phyloP scores from a whole-genome alignment of 331 rosid species.

The Spiraea crenata region DNA sequence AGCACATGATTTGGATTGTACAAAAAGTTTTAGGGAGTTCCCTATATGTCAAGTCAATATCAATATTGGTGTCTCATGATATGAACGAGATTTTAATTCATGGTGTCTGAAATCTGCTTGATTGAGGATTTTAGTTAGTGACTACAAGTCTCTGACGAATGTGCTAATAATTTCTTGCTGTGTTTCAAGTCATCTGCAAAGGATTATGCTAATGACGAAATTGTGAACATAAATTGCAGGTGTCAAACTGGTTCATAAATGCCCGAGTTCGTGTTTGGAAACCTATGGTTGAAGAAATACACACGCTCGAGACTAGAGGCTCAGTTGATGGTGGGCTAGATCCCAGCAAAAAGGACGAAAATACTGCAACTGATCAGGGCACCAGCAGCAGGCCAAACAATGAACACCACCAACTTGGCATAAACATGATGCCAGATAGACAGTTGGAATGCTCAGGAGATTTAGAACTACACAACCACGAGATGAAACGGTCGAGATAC shows the following conservation, averaged over 20 bases:
- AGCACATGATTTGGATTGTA: no score
- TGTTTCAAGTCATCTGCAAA: background rate
- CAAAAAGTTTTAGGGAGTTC: no score
- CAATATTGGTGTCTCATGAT: no score
- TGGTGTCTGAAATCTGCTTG: no score
- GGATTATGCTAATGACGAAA: background rate
- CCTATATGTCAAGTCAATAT: no score
- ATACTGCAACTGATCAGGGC: conserved; percentile 25
- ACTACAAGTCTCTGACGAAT: no score
- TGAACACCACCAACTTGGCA: conserved; percentile 24
- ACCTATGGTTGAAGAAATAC: conserved; percentile 98
- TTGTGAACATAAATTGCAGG: conserved; percentile 41
- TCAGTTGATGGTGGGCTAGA: conserved; percentile 28
- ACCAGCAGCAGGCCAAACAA: conserved; percentile 24
- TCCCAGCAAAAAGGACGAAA: conserved; percentile 25
- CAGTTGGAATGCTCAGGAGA: conserved; percentile 34
- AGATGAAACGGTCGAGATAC: conserved; percentile 52
- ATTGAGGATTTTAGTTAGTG: no score
- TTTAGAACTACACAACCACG: conserved; percentile 45
- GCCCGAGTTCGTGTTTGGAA: conserved; percentile 98
- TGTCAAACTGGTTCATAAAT: conserved; percentile 97
- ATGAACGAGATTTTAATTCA: no score
- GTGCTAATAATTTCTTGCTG: background rate
- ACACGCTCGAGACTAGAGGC: conserved; percentile 75
- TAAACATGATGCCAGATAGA: conserved; percentile 31